Evolutionary conservation across 805 yeast species (phyloP).

Genomic region (Pichia cephalocereana): DNA sequence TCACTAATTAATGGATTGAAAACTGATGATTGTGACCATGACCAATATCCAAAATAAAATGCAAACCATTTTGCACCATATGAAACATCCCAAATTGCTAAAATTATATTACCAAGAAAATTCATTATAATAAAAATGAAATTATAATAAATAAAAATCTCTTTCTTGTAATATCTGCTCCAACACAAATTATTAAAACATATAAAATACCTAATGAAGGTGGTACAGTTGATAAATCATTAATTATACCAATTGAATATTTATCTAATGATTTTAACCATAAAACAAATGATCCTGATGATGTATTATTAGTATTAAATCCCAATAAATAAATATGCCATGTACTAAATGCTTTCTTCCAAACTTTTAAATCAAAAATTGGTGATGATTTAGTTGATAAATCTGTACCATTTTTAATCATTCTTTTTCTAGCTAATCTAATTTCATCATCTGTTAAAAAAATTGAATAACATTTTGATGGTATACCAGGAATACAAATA

Average conservation of each 20-base stretch:
- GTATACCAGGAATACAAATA: slow-evolving; percentile 54
- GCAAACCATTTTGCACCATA: slow-evolving; percentile 58
- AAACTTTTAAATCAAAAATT: slow-evolving; percentile 34
- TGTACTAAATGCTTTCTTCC: slow-evolving; percentile 43
- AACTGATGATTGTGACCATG: slow-evolving; percentile 58
- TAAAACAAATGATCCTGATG: slow-evolving; percentile 47
- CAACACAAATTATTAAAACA: slow-evolving; percentile 36
- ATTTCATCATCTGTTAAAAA: slow-evolving; percentile 50
- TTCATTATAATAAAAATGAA: slow-evolving; percentile 49
- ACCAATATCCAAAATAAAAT: slow-evolving; percentile 48
- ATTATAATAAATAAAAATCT: slow-evolving; percentile 47
- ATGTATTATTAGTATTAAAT: slow-evolving; percentile 53
- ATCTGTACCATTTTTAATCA: slow-evolving; percentile 28
- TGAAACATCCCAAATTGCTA: slow-evolving; percentile 53
- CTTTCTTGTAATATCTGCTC: slow-evolving; percentile 44
- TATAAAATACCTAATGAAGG: slow-evolving; percentile 51
- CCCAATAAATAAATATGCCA: slow-evolving; percentile 59
- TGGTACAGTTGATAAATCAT: slow-evolving; percentile 44
- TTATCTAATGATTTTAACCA: slow-evolving; percentile 49
- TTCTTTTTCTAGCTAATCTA: slow-evolving; percentile 38
- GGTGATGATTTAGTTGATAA: slow-evolving; percentile 17
- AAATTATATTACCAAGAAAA: slow-evolving; percentile 41
- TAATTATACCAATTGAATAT: slow-evolving; percentile 35
- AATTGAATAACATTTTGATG: slow-evolving; percentile 43
- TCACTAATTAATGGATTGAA: slow-evolving; percentile 51